Evolutionary conservation across 306 rosid genomes (phyloP).

Genomic region (Quercus cerris): DNA sequence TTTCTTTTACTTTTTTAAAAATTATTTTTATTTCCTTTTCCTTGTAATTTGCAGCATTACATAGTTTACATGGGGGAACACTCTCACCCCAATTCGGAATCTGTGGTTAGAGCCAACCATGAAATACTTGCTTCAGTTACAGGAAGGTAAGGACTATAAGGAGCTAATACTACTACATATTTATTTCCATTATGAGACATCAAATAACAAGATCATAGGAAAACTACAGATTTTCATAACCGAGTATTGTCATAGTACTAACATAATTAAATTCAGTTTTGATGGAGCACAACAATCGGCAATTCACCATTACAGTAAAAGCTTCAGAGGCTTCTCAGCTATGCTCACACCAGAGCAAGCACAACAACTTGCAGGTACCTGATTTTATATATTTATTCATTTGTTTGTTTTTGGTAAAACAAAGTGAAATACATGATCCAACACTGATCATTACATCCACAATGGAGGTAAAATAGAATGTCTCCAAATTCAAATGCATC

Average conservation of each 20-base stretch:
- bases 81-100: constrained; percentile 56
- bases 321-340: constrained; percentile 72
- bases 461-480: neutral
- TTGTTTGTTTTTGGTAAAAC: neutral
- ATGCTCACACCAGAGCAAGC: constrained; percentile 62
- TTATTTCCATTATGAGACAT: neutral
- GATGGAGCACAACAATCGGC: constrained; percentile 42
- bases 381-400: neutral
- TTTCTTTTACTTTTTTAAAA: neutral
- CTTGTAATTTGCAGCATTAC: constrained; percentile 46
- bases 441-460: neutral
- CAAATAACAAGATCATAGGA: too few species aligned
- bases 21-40: neutral
- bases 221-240: neutral
- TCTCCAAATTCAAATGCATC: neutral
- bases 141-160: constrained; percentile 40
- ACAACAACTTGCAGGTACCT: constrained; percentile 46
- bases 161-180: neutral
- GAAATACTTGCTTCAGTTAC: constrained; percentile 56
- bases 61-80: constrained; percentile 69
- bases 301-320: constrained; percentile 59
- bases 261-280: constrained; percentile 23
- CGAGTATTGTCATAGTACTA: neutral
- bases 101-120: constrained; percentile 57
- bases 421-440: neutral